These are phyloP conservation scores for Russula sp. DNA, from an alignment of 768 basidiomycete genomes.

Conservation along the genomic window DNA sequence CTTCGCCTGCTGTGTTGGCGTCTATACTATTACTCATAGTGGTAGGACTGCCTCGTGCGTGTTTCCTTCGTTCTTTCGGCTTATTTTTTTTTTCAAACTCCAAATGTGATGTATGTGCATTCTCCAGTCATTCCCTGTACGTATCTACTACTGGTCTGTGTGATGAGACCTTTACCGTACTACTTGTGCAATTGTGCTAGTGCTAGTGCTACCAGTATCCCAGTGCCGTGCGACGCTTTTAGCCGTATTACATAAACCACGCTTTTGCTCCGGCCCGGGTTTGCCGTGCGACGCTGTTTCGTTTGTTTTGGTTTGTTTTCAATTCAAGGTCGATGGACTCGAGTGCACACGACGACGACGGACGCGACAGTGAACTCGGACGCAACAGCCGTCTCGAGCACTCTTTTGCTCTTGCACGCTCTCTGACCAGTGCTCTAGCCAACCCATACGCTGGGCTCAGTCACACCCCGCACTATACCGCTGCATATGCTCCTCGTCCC, in stretches of 20 bases:
- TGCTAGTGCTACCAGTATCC: conserved; percentile 11
- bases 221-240: conserved; percentile 16
- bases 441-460: conserved; percentile 25
- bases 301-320: too few relatives aligned
- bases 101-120: conserved; percentile 17
- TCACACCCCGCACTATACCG: conserved; percentile 19
- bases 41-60: conserved; percentile 11
- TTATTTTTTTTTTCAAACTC: background rate
- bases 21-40: background rate
- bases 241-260: conserved; percentile 11
- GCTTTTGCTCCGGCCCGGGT: background rate
- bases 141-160: conserved; percentile 19
- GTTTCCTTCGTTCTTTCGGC: conserved; percentile 8
- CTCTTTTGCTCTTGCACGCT: conserved; percentile 19
- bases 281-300: background rate
- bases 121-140: conserved; percentile 19
- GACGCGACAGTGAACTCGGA: too few relatives aligned
- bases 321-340: background rate
- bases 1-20: conserved; percentile 9
- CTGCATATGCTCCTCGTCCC: conserved; percentile 17
- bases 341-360: too few relatives aligned
- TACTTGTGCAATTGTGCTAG: conserved; percentile 22
- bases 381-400: too few relatives aligned
- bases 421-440: conserved; percentile 24
- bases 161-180: conserved; percentile 20